A percentile compares a stretch with the other conserved stretches of the same genome.
Conservation (phyloP, 129 eudicot genomes). For the Ambrosia artemisiifolia region DNA sequence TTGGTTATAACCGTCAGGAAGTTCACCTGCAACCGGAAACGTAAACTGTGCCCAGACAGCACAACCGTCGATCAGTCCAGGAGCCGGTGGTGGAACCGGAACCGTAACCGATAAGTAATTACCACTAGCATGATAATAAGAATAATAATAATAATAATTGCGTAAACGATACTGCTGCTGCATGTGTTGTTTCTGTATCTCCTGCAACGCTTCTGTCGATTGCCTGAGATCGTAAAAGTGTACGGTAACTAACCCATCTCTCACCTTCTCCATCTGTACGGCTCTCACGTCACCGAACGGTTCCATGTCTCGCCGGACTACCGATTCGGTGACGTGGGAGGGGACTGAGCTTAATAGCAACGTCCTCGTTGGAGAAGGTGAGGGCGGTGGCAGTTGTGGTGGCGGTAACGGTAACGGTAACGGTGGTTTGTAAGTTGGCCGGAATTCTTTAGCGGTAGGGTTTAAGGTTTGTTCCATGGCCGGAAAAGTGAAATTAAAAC, state of each 20-base stretch:
- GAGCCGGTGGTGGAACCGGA: constrained; percentile 59
- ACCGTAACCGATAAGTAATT: constrained; percentile 28
- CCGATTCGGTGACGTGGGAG: constrained; percentile 64
- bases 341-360: constrained; percentile 65
- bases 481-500: neutral
- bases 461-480: neutral
- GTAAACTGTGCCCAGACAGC: constrained; percentile 93
- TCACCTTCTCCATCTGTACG: constrained; percentile 73
- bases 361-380: constrained; percentile 54
- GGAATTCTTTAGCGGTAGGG: constrained; percentile 75
- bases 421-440: constrained; percentile 39
- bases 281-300: constrained; percentile 87
- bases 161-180: constrained; percentile 75
- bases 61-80: constrained; percentile 61
- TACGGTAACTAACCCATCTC: constrained; percentile 78
- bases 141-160: constrained; percentile 41
- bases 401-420: constrained; percentile 5
- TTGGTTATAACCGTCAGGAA: constrained; percentile 72
- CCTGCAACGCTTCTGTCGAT: constrained; percentile 55
- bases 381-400: constrained; percentile 54
- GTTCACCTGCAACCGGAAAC: constrained; percentile 38
- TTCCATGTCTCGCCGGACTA: constrained; percentile 66
- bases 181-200: constrained; percentile 84
- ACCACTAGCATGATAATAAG: neutral
- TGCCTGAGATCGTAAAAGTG: constrained; percentile 83